Evolutionary conservation across 805 yeast genomes (phyloP).

Genomic region (Zygosaccharomyces pseudorouxii): DNA sequence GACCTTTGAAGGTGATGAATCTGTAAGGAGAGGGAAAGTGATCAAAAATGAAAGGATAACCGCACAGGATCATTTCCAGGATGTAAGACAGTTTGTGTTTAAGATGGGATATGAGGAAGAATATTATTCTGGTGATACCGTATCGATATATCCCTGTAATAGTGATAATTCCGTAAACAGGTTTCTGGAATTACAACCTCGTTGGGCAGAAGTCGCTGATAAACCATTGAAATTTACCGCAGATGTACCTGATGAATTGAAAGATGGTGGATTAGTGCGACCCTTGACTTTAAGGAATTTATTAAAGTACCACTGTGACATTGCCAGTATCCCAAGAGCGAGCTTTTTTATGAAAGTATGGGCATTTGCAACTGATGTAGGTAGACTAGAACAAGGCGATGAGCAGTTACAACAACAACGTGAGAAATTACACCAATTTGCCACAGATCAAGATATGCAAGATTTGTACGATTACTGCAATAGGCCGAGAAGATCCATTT

Average conservation of each 20-base stretch:
- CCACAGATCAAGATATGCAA: conserved; percentile 65
- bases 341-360: conserved; percentile 70
- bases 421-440: conserved; percentile 72
- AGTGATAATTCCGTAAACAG: conserved; percentile 56
- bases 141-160: conserved; percentile 73
- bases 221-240: conserved; percentile 35
- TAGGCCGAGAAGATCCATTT: conserved; percentile 80
- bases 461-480: conserved; percentile 89
- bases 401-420: conserved; percentile 52
- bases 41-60: conserved; percentile 59
- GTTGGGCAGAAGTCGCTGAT: conserved; percentile 73
- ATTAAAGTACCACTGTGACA: conserved; percentile 74
- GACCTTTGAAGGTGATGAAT: conserved; percentile 19
- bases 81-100: conserved; percentile 63
- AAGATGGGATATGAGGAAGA: conserved; percentile 29
- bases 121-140: conserved; percentile 76
- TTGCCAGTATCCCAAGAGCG: conserved; percentile 76
- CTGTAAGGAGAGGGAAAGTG: conserved; percentile 43
- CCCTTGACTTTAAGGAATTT: conserved; percentile 67
- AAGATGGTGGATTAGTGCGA: conserved; percentile 59
- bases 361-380: conserved; percentile 64
- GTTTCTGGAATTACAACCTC: conserved; percentile 58
- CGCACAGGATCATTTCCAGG: conserved; percentile 74
- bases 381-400: conserved; percentile 26
- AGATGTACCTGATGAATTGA: conserved; percentile 22